Base-by-base conservation (phyloP, 257 asterid genomes). In the Apocynum venetum region DNA sequence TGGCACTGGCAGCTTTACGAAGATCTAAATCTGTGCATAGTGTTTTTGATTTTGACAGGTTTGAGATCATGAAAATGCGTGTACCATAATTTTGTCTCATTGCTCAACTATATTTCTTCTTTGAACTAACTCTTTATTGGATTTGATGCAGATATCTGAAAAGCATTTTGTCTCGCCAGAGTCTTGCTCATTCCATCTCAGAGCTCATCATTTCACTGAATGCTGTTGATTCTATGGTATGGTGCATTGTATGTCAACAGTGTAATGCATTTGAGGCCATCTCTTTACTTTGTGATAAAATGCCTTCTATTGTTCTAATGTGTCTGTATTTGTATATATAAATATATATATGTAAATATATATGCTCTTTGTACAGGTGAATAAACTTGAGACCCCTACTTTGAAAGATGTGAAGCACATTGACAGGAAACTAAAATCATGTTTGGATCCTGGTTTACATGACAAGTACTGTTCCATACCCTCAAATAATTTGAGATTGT, bases 321-420 rank as follows among this genome's bases (percentile, higher is more conserved):
- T 52, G 15, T 1, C 44, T 51, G 13, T 51, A 1, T 3, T 51
- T 51, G 14, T 51, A 51, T 51, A 17, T 51, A 51, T 51, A 17
- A 3, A 11, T 51, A 51, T 51, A 51, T 51, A 10, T 55, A 1
- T 53, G 5, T 53, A 13, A 17, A 78, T 25, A 49, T n/a, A 20
- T 31, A n/a, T 49, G 43, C 61, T 74, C 20, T 43, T 46, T 73
- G 1, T 65, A 76, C 96, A 95, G 99, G 80, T 95, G 53, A 83
- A 78, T 83, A 90, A 87, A 89, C 96, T 95, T 1, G 96, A 86
- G 88, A 91, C 93, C 47, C 99, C 96, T 61, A 81, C 91, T 20
- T 67, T 92, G 44, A 91, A 89, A 83, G 99, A 95, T 61, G 95
- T 95, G 77, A 95, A 95, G 88, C 99, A 95, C 93, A 90, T 95